Evolutionary conservation across 192 early-diverging fungal species (phyloP).

Genomic region (Entomortierella parvispora): DNA sequence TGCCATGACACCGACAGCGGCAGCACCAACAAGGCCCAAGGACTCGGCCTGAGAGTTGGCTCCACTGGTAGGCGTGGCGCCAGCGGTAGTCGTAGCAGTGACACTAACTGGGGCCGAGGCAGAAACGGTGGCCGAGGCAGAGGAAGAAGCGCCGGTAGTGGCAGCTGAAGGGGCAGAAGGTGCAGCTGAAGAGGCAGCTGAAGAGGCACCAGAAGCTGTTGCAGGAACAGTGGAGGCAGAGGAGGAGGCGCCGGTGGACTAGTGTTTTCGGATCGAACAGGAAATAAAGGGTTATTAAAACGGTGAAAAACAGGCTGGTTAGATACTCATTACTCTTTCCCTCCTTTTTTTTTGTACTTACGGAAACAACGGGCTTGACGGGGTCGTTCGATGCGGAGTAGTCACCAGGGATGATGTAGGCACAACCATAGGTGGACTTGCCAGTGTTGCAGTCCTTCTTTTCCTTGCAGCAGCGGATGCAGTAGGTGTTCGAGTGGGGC

Average conservation of each 20-base stretch:
- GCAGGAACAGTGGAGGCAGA: too few species aligned
- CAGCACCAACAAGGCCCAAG: neutral
- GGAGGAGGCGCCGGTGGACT: too few species aligned
- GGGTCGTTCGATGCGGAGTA: constrained; percentile 45
- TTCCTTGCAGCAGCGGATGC: constrained; percentile 62
- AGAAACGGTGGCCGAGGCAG: constrained; percentile 3
- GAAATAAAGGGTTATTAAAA: too few species aligned
- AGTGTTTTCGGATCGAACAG: too few species aligned
- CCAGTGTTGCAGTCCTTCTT: constrained; percentile 54
- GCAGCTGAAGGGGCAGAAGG: neutral
- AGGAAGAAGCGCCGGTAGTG: neutral
- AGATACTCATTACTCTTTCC: too few species aligned
- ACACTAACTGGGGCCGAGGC: neutral
- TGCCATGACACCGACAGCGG: neutral
- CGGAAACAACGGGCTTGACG: neutral
- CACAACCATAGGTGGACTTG: constrained; percentile 57
- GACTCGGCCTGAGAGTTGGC: too few species aligned
- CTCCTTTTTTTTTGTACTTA: neutral
- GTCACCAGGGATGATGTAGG: constrained; percentile 54
- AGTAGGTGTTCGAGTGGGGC: constrained; percentile 52
- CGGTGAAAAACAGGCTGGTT: too few species aligned
- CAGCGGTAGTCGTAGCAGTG: neutral
- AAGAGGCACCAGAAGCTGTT: neutral
- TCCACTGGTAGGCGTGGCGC: neutral
- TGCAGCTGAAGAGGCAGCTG: neutral